Base-by-base conservation (phyloP, 169 alveolate genomes). In the Plasmodium coatneyi region DNA sequence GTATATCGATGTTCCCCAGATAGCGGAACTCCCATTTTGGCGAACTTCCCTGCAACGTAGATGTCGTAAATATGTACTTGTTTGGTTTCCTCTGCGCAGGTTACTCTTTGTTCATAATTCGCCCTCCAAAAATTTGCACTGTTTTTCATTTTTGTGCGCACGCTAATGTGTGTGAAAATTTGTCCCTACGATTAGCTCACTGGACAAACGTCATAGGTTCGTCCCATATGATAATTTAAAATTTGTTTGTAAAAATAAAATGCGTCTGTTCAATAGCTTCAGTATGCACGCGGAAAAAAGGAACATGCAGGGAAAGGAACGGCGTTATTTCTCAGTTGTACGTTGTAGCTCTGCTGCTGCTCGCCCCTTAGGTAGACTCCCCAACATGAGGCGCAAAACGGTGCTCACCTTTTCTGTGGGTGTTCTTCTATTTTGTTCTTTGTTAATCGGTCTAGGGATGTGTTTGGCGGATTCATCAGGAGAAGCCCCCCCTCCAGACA, bases 351-450 rank as follows among this genome's bases (percentile, higher is more conserved):
- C 49, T 78, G 14, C 36, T 16, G 71, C 25, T 82, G 34, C 28
- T 82, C 43, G 39, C 41, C 41, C 41, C 14, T 82, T 43, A 6
- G 66, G 71, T 82, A 28, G 70, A 9, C 25, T 16, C 72, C 39
- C 25, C 41, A 46, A 14, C 1, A 80, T 80, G 49, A 80, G 12
- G 72, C 12, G n/a, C 1, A n/a, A 16, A 43, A 6, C 1, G 32
- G 36, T 32, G 92, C 25, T 36, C 74, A 66, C 16, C 7, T 71
- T 41, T 83, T 71, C 30, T 43, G 5, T 83, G 19, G 5, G 28
- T 39, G 16, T 83, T 83, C 71, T 83, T 70, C 82, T 19, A 70
- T 39, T 70, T n/a, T 83, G 46, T 10, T 43, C 32, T n/a, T 14
- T 39, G 49, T 71, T 83, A 70, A 28, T 2, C 34, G 49, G 76